phyloP scores from a whole-genome alignment of 768 basidiomycete genomes.

The Tricholoma furcatifolium region DNA sequence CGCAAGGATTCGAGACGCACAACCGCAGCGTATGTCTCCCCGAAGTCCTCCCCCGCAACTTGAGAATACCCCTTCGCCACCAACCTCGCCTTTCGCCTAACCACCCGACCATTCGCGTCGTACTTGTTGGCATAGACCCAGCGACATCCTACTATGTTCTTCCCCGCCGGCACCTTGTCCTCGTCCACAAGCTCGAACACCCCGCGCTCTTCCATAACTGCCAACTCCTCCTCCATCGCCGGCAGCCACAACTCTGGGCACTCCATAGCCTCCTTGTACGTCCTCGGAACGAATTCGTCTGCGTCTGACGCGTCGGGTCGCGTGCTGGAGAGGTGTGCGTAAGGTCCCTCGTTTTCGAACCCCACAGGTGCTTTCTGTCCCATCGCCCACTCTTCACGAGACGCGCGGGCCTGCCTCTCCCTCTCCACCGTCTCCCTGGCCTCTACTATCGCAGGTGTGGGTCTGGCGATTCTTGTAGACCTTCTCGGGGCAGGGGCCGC shows the following conservation, averaged over 20 bases:
- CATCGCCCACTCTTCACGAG: too few relatives aligned
- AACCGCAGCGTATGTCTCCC: too few relatives aligned
- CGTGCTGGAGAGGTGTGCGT: too few relatives aligned
- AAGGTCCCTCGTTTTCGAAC: too few relatives aligned
- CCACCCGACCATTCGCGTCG: constrained; percentile 22
- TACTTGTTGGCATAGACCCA: too few relatives aligned
- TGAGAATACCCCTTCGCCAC: constrained; percentile 29
- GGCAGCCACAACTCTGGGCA: constrained; percentile 11
- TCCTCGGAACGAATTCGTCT: background rate
- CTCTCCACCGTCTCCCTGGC: too few relatives aligned
- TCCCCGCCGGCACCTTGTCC: background rate
- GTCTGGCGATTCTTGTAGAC: too few relatives aligned
- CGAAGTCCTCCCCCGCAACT: constrained; percentile 31
- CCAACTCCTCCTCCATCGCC: constrained; percentile 19
- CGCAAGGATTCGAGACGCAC: too few relatives aligned
- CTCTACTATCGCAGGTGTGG: too few relatives aligned
- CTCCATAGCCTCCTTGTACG: constrained; percentile 13
- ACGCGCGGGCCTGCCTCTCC: too few relatives aligned
- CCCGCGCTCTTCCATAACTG: constrained; percentile 15
- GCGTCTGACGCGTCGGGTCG: background rate
- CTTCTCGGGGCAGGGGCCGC: too few relatives aligned
- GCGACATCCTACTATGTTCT: constrained; percentile 11
- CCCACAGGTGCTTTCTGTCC: too few relatives aligned
- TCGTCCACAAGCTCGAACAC: constrained; percentile 8
- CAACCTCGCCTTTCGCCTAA: constrained; percentile 25